Evolutionary conservation across 2,329 filamentous ascomycete genomes (phyloP), one percentile per base, ranked within the genome.

Genomic region (Capronia americana): DNA sequence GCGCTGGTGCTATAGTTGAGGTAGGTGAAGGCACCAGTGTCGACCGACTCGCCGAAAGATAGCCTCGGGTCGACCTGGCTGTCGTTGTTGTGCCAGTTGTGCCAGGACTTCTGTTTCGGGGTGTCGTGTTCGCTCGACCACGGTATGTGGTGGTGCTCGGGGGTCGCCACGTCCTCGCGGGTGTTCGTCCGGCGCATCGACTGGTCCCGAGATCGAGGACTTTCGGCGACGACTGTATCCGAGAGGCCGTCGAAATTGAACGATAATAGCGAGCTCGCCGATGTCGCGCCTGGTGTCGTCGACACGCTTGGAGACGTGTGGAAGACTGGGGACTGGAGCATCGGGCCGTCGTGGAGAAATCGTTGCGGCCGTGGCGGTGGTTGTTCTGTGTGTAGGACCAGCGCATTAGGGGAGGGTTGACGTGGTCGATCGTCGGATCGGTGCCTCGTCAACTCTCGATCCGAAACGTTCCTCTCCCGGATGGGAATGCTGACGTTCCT

Each of bases 1-100:
- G 69, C 62, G 48, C 67, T 68, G 34, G 67, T 69, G 64, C 69
- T 71, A 48, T 71, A 67, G 48, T 69, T 67, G 28, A 71, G 26
- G 54, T 67, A 71, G 8, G 69, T 69, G 57, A 71, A 69, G 23
- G 66, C 64, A 17, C 64, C 64, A 0, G 58, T 61, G 51, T 71
- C 69, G 48, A 67, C 55, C 14, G 62, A 66, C 17, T 64, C 63
- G 2, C 59, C 64, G 38, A 64, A 67, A 12, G 68, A 67, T 10
- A 67, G 63, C 20, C 60, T 63, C 4, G 62, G 64, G 30, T 71
- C 67, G 11, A 68, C 67, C 41, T 69, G 58, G 51, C 67, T 69
- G 62, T 67, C 69, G 23, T 71, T 71, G 8, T 66, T 60, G 54
- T 70, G 58, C 66, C 60, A 60, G 11, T 54, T 61, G 28, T 67